Percentiles rank a stretch among this genome's conserved stretches.
phyloP scores from a whole-genome alignment of 495 filamentous ascomycete species.

The Aspergillus sclerotioniger region DNA sequence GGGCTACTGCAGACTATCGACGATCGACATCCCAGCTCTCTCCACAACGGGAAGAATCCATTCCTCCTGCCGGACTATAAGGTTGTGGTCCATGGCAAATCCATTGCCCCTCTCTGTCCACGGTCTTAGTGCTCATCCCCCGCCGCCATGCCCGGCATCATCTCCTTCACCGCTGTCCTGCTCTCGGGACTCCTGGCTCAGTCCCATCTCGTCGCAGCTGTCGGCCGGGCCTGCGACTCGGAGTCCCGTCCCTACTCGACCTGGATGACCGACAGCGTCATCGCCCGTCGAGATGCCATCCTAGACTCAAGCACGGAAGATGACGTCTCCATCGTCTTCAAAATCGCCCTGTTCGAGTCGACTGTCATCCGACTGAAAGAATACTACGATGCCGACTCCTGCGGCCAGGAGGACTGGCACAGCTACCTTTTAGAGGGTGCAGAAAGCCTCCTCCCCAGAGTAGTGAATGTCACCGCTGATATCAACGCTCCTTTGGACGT shows the following conservation, averaged over 20 bases:
- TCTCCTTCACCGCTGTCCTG: neutral
- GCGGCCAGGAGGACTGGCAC: conserved; percentile 19
- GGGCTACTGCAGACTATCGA: no score
- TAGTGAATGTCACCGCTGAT: conserved; percentile 33
- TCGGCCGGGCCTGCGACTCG: neutral
- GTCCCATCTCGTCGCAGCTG: neutral
- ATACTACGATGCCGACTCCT: conserved; percentile 19
- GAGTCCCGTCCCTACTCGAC: conserved; percentile 32
- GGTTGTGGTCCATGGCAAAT: neutral
- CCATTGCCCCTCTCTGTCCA: neutral
- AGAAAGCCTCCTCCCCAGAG: conserved; percentile 25
- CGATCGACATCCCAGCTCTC: no score
- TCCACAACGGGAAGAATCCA: no score
- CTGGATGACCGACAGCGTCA: conserved; percentile 51
- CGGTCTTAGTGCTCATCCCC: neutral
- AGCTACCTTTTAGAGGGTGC: conserved; percentile 22
- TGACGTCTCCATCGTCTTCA: conserved; percentile 33
- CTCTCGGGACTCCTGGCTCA: neutral
- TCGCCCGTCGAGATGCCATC: conserved; percentile 41
- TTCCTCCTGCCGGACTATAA: no score
- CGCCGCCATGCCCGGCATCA: neutral
- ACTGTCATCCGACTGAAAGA: conserved; percentile 34
- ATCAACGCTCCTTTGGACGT: conserved; percentile 38
- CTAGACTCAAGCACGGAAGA: conserved; percentile 20
- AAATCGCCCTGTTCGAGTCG: conserved; percentile 40